These are phyloP conservation scores for Isabelozyma pseudorhagii DNA, from an alignment of 805 yeast genomes.

Conservation along the genomic window DNA sequence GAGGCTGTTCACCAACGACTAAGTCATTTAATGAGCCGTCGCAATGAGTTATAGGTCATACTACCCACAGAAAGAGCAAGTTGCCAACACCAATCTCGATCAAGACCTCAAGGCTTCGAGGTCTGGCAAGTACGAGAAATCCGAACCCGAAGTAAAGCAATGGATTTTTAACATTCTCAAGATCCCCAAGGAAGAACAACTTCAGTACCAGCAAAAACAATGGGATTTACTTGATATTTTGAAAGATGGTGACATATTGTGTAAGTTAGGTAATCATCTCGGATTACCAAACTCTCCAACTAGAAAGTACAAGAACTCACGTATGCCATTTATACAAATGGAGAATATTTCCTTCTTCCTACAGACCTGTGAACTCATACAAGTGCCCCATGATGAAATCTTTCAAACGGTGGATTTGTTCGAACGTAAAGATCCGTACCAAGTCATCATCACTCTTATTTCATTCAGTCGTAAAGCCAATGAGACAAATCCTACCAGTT, in stretches of 20 bases:
- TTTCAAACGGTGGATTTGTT: constrained; percentile 77
- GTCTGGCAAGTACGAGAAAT: constrained; percentile 45
- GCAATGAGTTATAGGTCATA: constrained; percentile 1
- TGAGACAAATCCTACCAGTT: constrained; percentile 24
- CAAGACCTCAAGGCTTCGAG: constrained; percentile 56
- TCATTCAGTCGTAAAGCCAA: constrained; percentile 71
- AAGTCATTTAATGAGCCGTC: background rate
- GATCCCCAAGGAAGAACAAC: constrained; percentile 6
- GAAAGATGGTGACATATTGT: constrained; percentile 54
- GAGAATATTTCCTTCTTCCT: constrained; percentile 78
- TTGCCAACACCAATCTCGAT: constrained; percentile 52
- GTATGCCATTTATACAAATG: constrained; percentile 77
- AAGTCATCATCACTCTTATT: constrained; percentile 69
- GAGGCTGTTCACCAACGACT: background rate
- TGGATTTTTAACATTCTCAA: constrained; percentile 51
- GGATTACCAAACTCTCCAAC: constrained; percentile 25
- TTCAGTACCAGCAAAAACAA: constrained; percentile 15
- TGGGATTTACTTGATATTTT: constrained; percentile 52
- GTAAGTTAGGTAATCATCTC: constrained; percentile 29
- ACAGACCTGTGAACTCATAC: constrained; percentile 55
- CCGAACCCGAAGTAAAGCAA: constrained; percentile 38
- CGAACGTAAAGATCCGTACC: constrained; percentile 73
- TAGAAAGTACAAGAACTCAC: constrained; percentile 53
- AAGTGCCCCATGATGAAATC: constrained; percentile 77
- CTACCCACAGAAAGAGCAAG: constrained; percentile 7